Percentiles rank a stretch among this genome's conserved stretches.
Conservation (phyloP, 257 asterid species). For the Petunia secreta region DNA sequence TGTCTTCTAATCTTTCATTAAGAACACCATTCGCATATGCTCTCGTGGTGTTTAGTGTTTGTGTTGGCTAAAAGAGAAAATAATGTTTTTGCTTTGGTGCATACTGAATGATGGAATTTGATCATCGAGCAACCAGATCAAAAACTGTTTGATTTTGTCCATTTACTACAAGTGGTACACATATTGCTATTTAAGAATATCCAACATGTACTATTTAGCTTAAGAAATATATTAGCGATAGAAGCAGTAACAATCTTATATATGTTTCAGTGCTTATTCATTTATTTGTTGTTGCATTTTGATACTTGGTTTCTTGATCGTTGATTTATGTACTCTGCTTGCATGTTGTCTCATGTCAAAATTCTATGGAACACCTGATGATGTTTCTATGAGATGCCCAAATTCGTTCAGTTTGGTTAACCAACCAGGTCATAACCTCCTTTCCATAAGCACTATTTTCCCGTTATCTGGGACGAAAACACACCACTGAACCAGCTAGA, state of each 20-base stretch:
- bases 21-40: not conserved
- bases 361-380: not conserved
- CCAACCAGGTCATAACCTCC: not conserved
- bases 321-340: not conserved
- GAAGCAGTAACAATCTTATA: not conserved
- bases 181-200: not conserved
- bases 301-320: not conserved
- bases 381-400: not conserved
- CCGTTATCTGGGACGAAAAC: not conserved
- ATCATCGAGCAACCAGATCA: not conserved
- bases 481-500: not conserved
- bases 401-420: not conserved
- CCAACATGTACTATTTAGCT: not conserved
- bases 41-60: not conserved
- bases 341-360: not conserved
- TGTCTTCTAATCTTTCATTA: conserved; percentile 17
- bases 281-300: not conserved
- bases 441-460: not conserved
- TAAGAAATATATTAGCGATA: not conserved
- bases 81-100: not conserved
- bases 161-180: not conserved
- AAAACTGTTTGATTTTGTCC: not conserved
- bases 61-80: not conserved
- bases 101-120: conserved; percentile 8
- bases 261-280: not conserved